Conservation (phyloP, 176 grass and related monocot species). For the Secale cereale region DNA sequence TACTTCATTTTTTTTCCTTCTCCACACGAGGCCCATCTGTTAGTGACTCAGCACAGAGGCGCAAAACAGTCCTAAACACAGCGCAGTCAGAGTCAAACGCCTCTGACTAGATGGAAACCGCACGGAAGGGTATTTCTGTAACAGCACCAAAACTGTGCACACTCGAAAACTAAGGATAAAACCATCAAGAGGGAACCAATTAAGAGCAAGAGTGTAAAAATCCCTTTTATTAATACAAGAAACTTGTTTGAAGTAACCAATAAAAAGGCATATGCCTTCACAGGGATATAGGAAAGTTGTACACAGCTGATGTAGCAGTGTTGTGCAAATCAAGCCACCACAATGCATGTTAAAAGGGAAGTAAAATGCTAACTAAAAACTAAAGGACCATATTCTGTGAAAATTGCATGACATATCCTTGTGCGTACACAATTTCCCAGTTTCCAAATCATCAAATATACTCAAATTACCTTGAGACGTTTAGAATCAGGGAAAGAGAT, state of each 20-base stretch:
- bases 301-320: background rate
- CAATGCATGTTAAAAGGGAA: background rate
- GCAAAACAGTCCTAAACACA: too few species aligned
- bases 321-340: background rate
- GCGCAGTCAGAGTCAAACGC: background rate
- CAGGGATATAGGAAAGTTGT: background rate
- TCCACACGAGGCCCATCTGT: too few species aligned
- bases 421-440: background rate
- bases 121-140: background rate
- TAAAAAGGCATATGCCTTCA: background rate
- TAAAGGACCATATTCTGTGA: background rate
- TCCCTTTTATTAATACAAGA: background rate
- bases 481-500: conserved; percentile 97
- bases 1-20: too few species aligned
- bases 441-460: background rate
- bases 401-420: background rate
- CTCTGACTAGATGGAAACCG: background rate
- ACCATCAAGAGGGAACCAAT: background rate
- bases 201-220: background rate
- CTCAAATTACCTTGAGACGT: conserved; percentile 74
- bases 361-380: background rate
- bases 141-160: background rate
- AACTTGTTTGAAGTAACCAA: background rate
- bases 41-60: too few species aligned
- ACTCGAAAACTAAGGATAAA: background rate